A percentile compares a stretch with the other conserved stretches of the same genome.
Evolutionary conservation across 768 basidiomycete genomes (phyloP).

Genomic region (Trametes elegans): DNA sequence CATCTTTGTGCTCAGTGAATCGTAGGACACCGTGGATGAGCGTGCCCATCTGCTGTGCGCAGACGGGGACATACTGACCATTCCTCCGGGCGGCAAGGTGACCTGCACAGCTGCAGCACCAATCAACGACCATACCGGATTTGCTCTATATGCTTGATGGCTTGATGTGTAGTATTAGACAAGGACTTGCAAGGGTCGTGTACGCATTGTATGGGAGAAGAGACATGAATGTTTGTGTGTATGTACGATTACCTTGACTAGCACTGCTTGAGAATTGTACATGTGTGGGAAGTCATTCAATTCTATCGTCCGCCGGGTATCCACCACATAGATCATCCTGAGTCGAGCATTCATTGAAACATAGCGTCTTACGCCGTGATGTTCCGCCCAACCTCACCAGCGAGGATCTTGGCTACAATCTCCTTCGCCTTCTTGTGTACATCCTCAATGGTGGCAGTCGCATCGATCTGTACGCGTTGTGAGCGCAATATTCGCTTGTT

Average conservation of each 20-base stretch:
- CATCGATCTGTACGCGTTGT: slow-evolving; percentile 53
- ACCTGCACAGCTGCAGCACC: slow-evolving; percentile 43
- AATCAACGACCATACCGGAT: slow-evolving; percentile 33
- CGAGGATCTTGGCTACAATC: slow-evolving; percentile 52
- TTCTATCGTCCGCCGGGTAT: slow-evolving; percentile 13
- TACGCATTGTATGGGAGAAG: neutral
- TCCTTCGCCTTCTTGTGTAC: slow-evolving; percentile 62
- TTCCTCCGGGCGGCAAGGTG: slow-evolving; percentile 60
- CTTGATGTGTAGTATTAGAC: too few relatives aligned
- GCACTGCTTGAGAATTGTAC: neutral
- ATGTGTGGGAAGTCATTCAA: neutral
- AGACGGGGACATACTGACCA: slow-evolving; percentile 71
- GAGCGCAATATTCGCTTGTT: neutral
- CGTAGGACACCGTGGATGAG: slow-evolving; percentile 58
- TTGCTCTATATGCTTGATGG: slow-evolving; percentile 43
- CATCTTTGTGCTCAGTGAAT: neutral
- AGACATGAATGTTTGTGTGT: slow-evolving; percentile 27
- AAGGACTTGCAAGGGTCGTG: too few relatives aligned
- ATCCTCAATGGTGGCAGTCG: slow-evolving; percentile 62
- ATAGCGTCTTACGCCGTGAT: slow-evolving; percentile 26
- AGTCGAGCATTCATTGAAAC: too few relatives aligned
- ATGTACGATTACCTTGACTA: neutral
- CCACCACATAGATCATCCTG: slow-evolving; percentile 13
- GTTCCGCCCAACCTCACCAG: slow-evolving; percentile 26
- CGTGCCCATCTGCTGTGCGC: slow-evolving; percentile 72